Evolutionary conservation across 768 basidiomycete species (phyloP), one percentile per base, ranked within the genome.

Genomic region (Tylopilus felleus): DNA sequence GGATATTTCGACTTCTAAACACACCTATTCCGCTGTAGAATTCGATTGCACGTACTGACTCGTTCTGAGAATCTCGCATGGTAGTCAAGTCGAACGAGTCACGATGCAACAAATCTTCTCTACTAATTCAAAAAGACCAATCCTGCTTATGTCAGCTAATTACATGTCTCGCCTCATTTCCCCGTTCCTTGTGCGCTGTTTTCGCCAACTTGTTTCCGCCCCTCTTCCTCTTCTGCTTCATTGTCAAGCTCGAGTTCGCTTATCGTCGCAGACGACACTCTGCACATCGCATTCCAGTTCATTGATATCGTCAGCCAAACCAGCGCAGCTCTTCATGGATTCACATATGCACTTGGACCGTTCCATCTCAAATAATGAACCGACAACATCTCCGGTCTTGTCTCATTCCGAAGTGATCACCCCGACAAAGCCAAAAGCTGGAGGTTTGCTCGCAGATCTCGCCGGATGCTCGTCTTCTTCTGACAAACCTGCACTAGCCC

Each of bases 1-100:
- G 43, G 48, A 48, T 21, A 25, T 39, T 45, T n/a, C n/a, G 54
- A 49, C n/a, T 47, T 47, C 52, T 5, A 17, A 16, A 35, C 55
- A 17, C 9, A 85, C 90, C 90, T 60, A 92, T 91, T 31, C 90
- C 90, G 49, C 82, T 81, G 71, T 88, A 92, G 63, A 92, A 92
- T 69, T 93, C 89, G 52, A 69, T 49, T n/a, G 65, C 68, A 13
- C 61, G 59, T 12, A 65, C 45, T 6, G 38, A 59, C 38, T 25
- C n/a, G n/a, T n/a, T 44, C 12, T 52, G 61, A 36, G 55, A 39
- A 47, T 55, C 57, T 12, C 9, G 46, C 38, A 51, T 36, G n/a
- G 38, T 19, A 38, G 38, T 38, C 38, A 38, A 38, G 38, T 19
- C 8, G 35, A 36, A 17, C 29, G 29, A 29, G 29, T 29, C 29